Evolutionary conservation across 306 rosid genomes (phyloP), one percentile per base, ranked within the genome.

Genomic region (Trifolium repens): DNA sequence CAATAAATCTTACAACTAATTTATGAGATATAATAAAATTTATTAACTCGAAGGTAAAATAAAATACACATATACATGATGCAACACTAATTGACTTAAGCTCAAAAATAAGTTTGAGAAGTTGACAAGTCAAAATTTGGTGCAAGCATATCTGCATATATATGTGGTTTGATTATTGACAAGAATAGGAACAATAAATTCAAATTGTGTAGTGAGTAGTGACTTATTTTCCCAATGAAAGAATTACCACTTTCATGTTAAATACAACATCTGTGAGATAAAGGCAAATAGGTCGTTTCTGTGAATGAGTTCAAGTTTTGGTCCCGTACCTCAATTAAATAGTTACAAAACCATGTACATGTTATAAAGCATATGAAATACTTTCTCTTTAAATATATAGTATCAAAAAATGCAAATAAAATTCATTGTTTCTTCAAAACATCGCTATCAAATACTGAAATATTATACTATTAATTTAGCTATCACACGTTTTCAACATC

Each of bases 351-450:
- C 15, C 34, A 22, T 9, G 34, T 22, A 24, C 17, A 43, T 54
- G n/a, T 27, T 54, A 75, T 52, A 75, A 75, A 75, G 11, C 52
- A 67, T 60, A 43, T 39, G 4, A 22, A 67, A 54, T 5, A 44
- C 72, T 80, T 74, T 80, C 83, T 49, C 66, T 74, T 58, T 59
- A 58, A 2, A 46, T 19, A 46, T 19, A 57, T 44, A 66, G 22
- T 52, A 17, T 72, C 78, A 74, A 72, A 72, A 72, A 79, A 22
- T 67, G 7, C 16, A 52, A 42, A 71, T 40, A 2, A 27, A 52
- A 22, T 22, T 47, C 50, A 53, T 27, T 79, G 78, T 63, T 71
- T 42, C 73, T 35, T 61, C 73, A 40, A 40, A 78, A 71, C 47
- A 5, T 62, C 35, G 72, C 77, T 71, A 78, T 78, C 78, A 78